A percentile compares a stretch with the other conserved stretches of the same genome.
phyloP scores from a whole-genome alignment of 2,329 filamentous ascomycete species.

The Aspergillus transmontanensis region DNA sequence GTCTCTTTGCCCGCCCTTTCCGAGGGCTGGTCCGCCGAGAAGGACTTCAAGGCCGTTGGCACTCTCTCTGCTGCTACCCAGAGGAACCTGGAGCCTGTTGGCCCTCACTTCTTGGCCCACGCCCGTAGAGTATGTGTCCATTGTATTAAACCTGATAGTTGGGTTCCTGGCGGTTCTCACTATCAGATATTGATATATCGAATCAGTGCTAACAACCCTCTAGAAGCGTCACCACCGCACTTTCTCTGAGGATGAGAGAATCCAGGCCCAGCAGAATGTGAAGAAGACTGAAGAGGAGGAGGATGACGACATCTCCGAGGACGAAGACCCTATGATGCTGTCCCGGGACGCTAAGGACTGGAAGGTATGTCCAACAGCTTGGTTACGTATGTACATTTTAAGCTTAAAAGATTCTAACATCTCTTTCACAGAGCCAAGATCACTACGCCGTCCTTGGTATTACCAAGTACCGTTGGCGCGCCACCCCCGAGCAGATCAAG shows the following conservation, averaged over 20 bases:
- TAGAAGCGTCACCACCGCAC: constrained; percentile 88
- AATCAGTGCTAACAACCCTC: constrained; percentile 23
- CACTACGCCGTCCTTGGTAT: constrained; percentile 96
- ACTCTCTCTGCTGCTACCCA: constrained; percentile 75
- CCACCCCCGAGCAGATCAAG: constrained; percentile 98
- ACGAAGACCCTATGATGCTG: constrained; percentile 90
- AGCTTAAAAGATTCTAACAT: constrained; percentile 7
- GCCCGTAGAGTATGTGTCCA: constrained; percentile 73
- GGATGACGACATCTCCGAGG: constrained; percentile 86
- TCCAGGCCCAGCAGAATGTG: constrained; percentile 90
- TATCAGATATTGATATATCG: not conserved
- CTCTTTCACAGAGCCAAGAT: constrained; percentile 72
- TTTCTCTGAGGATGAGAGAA: constrained; percentile 97
- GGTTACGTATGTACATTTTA: not conserved
- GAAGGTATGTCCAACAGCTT: constrained; percentile 68
- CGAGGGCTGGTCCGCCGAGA: constrained; percentile 77
- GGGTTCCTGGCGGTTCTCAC: not conserved
- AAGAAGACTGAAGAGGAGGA: constrained; percentile 95
- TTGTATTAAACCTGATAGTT: not conserved
- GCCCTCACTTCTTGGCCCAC: constrained; percentile 96
- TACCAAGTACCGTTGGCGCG: constrained; percentile 87
- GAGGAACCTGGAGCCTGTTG: constrained; percentile 92
- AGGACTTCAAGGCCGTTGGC: constrained; percentile 86
- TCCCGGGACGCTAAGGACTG: constrained; percentile 96
- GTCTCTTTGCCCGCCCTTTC: constrained; percentile 70